Conservation (phyloP, 1,139 yeast species). For the Saccharomycopsis hybrid region DNA sequence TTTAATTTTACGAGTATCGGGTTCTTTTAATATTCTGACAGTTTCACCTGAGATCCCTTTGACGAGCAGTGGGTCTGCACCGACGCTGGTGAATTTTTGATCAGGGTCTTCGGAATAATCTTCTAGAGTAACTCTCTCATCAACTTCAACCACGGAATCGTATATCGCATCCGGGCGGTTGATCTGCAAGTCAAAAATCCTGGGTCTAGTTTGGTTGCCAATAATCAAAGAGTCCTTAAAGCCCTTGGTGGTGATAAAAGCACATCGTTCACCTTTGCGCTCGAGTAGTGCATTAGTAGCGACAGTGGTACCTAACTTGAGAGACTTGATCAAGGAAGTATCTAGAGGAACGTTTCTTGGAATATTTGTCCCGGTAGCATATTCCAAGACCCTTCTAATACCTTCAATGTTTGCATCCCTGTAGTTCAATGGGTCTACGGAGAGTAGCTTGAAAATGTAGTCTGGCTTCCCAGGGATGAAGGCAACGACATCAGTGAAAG, state of each 20-base stretch:
- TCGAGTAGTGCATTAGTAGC: conserved; percentile 73
- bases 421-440: conserved; percentile 84
- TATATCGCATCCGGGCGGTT: conserved; percentile 54
- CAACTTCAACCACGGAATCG: conserved; percentile 57
- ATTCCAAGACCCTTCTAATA: conserved; percentile 68
- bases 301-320: conserved; percentile 76
- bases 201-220: conserved; percentile 72
- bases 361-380: conserved; percentile 43
- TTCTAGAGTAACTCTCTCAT: conserved; percentile 67
- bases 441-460: conserved; percentile 58
- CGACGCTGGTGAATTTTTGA: conserved; percentile 28
- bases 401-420: conserved; percentile 91
- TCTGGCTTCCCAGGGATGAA: conserved; percentile 40
- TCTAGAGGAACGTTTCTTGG: conserved; percentile 44
- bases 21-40: conserved; percentile 45
- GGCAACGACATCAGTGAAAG: conserved; percentile 59
- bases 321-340: conserved; percentile 44
- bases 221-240: conserved; percentile 57
- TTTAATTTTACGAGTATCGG: conserved; percentile 38
- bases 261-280: conserved; percentile 60
- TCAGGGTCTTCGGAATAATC: conserved; percentile 58
- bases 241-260: conserved; percentile 59
- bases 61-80: conserved; percentile 30
- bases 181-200: conserved; percentile 57
- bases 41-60: conserved; percentile 61